A percentile compares a stretch with the other conserved stretches of the same genome.
Evolutionary conservation across 306 rosid genomes (phyloP).

Genomic region (Corylus avellana): DNA sequence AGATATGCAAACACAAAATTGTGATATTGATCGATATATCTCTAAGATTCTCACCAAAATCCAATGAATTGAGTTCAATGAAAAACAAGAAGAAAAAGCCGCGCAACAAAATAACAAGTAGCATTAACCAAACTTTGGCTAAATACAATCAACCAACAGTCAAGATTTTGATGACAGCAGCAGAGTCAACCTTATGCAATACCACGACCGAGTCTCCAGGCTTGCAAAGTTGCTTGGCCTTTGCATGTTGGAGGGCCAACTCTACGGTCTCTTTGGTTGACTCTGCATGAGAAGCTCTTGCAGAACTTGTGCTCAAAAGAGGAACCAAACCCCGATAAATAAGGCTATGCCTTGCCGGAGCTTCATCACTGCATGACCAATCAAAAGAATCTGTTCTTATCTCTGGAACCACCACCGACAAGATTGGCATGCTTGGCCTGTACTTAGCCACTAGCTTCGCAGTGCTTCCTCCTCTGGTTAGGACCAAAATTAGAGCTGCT

Average conservation of each 20-base stretch:
- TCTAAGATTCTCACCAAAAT: not conserved
- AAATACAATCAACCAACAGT: not conserved
- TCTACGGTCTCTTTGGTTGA: slow-evolving; percentile 17
- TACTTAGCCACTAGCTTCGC: slow-evolving; percentile 54
- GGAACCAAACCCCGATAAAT: slow-evolving; percentile 26
- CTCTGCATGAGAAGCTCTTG: slow-evolving; percentile 20
- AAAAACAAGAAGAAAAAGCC: too few species aligned
- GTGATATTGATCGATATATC: not conserved
- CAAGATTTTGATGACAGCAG: slow-evolving; percentile 7
- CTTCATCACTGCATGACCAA: slow-evolving; percentile 32
- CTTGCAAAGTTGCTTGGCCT: not conserved
- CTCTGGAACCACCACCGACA: slow-evolving; percentile 53
- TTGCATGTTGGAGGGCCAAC: slow-evolving; percentile 19
- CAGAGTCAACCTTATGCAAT: slow-evolving; percentile 8
- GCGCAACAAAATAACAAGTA: too few species aligned
- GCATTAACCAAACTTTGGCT: too few species aligned
- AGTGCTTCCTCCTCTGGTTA: slow-evolving; percentile 40
- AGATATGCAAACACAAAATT: too few species aligned
- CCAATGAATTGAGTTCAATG: not conserved
- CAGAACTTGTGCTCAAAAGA: slow-evolving; percentile 13
- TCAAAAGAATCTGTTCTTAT: slow-evolving; percentile 41
- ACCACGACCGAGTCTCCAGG: slow-evolving; percentile 23
- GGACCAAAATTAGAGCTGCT: slow-evolving; percentile 38
- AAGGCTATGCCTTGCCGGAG: slow-evolving; percentile 26
- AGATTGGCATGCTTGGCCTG: slow-evolving; percentile 59